Conservation (phyloP, 768 basidiomycete genomes). For the Mycena rebaudengoi region DNA sequence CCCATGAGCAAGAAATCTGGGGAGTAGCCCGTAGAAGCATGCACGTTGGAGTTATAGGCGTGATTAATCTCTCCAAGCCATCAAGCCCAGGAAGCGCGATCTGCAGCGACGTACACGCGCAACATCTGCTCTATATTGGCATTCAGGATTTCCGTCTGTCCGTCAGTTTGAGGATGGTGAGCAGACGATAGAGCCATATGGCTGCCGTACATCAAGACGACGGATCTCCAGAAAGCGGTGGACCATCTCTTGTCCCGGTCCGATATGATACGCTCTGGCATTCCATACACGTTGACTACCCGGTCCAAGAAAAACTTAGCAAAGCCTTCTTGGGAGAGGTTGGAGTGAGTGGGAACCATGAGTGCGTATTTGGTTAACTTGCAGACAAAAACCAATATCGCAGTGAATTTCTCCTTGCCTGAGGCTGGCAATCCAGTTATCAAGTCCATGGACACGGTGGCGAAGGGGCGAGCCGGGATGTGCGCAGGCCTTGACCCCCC, state of each 20-base stretch:
- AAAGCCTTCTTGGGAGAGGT: constrained; percentile 1
- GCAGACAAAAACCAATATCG: constrained; percentile 36
- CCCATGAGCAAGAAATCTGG: constrained; percentile 40
- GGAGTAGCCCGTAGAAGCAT: constrained; percentile 31
- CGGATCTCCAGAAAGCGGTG: constrained; percentile 25
- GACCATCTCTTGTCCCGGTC: constrained; percentile 23
- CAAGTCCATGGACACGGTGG: not conserved
- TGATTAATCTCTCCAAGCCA: constrained; percentile 34
- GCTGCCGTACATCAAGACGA: not conserved
- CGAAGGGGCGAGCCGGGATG: not conserved
- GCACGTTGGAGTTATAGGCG: constrained; percentile 39
- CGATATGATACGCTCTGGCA: constrained; percentile 2
- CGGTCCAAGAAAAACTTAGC: constrained; percentile 4
- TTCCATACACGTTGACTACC: not conserved
- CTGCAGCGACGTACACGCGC: constrained; percentile 32
- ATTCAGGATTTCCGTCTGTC: constrained; percentile 43
- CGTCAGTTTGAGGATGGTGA: constrained; percentile 50
- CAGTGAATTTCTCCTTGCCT: constrained; percentile 26
- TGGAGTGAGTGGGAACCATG: constrained; percentile 39
- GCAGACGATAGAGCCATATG: constrained; percentile 31
- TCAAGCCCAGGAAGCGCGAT: constrained; percentile 33
- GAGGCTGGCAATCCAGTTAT: constrained; percentile 17
- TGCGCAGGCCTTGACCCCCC: not conserved
- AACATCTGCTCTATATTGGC: constrained; percentile 39
- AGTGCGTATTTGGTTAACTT: constrained; percentile 43